Evolutionary conservation across 768 basidiomycete genomes (phyloP).

Genomic region (Mycena leptocephala): DNA sequence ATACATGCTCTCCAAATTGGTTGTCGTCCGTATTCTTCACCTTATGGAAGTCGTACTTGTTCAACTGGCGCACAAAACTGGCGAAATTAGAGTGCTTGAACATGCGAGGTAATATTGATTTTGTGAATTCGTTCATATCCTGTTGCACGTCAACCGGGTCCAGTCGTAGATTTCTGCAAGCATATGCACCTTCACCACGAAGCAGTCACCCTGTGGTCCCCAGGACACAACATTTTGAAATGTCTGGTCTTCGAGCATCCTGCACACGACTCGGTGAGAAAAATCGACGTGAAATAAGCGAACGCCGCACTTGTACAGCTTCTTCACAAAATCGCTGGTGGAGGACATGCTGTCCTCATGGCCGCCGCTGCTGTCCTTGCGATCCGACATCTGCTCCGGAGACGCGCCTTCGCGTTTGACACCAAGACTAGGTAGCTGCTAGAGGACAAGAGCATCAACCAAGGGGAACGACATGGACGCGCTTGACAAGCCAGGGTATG

Average conservation of each 20-base stretch:
- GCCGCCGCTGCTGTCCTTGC: slow-evolving; percentile 22
- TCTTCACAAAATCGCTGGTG: slow-evolving; percentile 96
- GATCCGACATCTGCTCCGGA: slow-evolving; percentile 33
- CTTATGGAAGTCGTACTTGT: slow-evolving; percentile 98
- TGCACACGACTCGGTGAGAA: slow-evolving; percentile 46
- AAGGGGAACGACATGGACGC: slow-evolving; percentile 20
- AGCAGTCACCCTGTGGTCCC: slow-evolving; percentile 89
- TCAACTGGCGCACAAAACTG: slow-evolving; percentile 92
- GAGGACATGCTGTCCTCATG: slow-evolving; percentile 85
- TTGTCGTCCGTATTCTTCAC: slow-evolving; percentile 92
- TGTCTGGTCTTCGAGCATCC: slow-evolving; percentile 90
- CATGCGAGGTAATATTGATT: slow-evolving; percentile 89
- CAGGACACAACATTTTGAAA: slow-evolving; percentile 86
- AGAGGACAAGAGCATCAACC: slow-evolving; percentile 30
- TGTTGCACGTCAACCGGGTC: slow-evolving; percentile 20
- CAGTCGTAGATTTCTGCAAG: not conserved
- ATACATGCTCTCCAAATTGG: slow-evolving; percentile 76
- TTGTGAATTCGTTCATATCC: slow-evolving; percentile 98
- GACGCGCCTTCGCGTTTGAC: slow-evolving; percentile 37
- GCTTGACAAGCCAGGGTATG: slow-evolving; percentile 17
- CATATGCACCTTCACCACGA: slow-evolving; percentile 82
- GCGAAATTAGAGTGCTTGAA: slow-evolving; percentile 98
- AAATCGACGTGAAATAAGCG: not conserved
- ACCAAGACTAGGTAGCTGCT: slow-evolving; percentile 33
- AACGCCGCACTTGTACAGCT: slow-evolving; percentile 86